Conservation (phyloP, 768 basidiomycete species). For the Macrolepiota albuminosa region DNA sequence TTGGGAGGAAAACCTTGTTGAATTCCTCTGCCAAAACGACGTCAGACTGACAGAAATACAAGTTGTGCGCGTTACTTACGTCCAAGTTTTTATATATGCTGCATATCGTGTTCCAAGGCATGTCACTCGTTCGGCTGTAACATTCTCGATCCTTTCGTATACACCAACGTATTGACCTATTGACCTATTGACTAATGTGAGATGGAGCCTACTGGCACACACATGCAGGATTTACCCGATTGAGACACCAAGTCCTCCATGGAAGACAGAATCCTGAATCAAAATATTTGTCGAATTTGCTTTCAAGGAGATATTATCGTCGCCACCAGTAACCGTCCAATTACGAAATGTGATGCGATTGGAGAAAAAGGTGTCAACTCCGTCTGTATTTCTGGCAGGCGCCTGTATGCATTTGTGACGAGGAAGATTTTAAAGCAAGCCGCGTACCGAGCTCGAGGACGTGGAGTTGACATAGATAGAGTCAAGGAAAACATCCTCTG, state of each 20-base stretch:
- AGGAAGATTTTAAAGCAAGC: neutral
- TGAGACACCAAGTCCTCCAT: constrained; percentile 33
- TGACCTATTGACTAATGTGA: constrained; percentile 7
- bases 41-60: neutral
- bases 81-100: constrained; percentile 33
- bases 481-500: constrained; percentile 30
- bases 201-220: neutral
- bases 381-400: constrained; percentile 31
- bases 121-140: constrained; percentile 23
- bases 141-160: constrained; percentile 26
- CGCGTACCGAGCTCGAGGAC: constrained; percentile 24
- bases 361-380: constrained; percentile 31
- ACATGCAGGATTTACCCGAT: constrained; percentile 21
- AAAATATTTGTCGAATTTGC: constrained; percentile 36
- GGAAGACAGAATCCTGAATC: constrained; percentile 31
- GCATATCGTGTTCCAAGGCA: constrained; percentile 21
- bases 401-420: constrained; percentile 13
- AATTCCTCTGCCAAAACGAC: constrained; percentile 15
- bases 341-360: constrained; percentile 32
- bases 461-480: constrained; percentile 37
- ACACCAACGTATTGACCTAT: constrained; percentile 31
- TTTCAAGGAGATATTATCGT: constrained; percentile 35
- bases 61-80: constrained; percentile 13
- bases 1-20: constrained; percentile 29
- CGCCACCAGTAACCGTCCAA: constrained; percentile 33